Evolutionary conservation across 2,329 filamentous ascomycete species (phyloP).

Genomic region (Neopestalotiopsis sp.): DNA sequence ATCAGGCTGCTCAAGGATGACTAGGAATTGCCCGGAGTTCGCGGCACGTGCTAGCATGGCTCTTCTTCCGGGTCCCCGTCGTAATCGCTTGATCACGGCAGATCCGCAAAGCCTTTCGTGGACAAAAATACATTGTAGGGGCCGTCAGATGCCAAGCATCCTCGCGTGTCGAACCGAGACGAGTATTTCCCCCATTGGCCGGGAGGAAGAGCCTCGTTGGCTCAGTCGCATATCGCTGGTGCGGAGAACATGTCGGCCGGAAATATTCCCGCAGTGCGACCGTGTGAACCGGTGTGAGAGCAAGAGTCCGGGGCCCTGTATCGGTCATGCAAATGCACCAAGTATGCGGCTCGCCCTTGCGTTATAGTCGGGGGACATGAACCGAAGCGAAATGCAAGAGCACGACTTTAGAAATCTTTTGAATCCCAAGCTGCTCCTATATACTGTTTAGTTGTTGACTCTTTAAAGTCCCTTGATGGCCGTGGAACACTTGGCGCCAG

Average conservation of each 20-base stretch:
- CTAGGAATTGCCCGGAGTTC: background rate
- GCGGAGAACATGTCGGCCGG: background rate
- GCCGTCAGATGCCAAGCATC: background rate
- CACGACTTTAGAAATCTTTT: background rate
- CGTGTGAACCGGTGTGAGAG: background rate
- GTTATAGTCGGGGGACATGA: background rate
- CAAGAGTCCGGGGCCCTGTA: background rate
- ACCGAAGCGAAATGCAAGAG: background rate
- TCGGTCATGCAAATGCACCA: background rate
- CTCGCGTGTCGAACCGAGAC: background rate
- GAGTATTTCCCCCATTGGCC: background rate
- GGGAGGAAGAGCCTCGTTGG: background rate
- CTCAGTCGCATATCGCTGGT: background rate
- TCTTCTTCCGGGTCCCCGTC: background rate
- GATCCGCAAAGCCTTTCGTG: background rate
- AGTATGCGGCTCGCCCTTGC: background rate
- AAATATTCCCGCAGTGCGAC: background rate
- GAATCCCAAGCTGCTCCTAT: background rate
- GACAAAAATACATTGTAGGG: background rate
- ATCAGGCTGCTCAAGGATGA: background rate
- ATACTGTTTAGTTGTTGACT: background rate
- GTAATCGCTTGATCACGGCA: background rate
- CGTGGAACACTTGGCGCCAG: background rate
- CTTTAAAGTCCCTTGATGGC: constrained; percentile 9
- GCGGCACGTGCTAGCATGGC: background rate